A percentile compares a stretch with the other conserved stretches of the same genome.
phyloP scores from a whole-genome alignment of 2,329 filamentous ascomycete species.

The Diaporthe helianthi region DNA sequence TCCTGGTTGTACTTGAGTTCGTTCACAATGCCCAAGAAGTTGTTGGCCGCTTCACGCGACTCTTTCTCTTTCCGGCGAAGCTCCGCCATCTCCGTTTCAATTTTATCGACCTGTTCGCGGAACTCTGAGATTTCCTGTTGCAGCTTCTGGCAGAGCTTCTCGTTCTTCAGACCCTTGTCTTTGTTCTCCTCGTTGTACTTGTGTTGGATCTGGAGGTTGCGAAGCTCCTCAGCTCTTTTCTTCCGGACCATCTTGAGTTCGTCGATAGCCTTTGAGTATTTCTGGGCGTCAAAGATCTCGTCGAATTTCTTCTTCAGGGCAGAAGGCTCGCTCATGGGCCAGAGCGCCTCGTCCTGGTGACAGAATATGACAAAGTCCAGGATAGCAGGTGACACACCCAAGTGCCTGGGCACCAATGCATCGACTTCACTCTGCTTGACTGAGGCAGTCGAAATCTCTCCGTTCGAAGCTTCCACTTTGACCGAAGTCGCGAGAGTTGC shows the following conservation, averaged over 20 bases:
- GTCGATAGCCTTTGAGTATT: conserved; percentile 97
- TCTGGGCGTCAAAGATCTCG: conserved; percentile 95
- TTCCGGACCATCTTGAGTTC: conserved; percentile 90
- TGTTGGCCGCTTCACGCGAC: conserved; percentile 75
- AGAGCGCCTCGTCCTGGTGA: conserved; percentile 96
- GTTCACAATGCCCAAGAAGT: conserved; percentile 77
- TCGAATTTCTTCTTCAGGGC: conserved; percentile 93
- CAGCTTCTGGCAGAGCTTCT: conserved; percentile 70
- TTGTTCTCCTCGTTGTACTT: conserved; percentile 83
- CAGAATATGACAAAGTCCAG: conserved; percentile 97
- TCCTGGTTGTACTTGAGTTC: conserved; percentile 79
- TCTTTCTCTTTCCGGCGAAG: conserved; percentile 66
- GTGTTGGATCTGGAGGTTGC: conserved; percentile 76
- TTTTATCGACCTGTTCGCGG: conserved; percentile 59
- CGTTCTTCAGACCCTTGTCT: conserved; percentile 76
- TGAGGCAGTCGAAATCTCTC: conserved; percentile 77
- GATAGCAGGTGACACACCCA: conserved; percentile 89
- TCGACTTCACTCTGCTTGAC: conserved; percentile 83
- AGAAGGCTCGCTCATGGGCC: conserved; percentile 90
- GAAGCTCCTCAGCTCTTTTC: conserved; percentile 78
- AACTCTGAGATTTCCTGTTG: conserved; percentile 70
- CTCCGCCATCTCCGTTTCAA: conserved; percentile 57
- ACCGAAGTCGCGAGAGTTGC: conserved; percentile 87
- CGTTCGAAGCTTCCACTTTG: conserved; percentile 75
- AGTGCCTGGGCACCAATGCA: conserved; percentile 79